phyloP scores from a whole-genome alignment of 2,329 filamentous ascomycete genomes.

The Curvularia sp. region DNA sequence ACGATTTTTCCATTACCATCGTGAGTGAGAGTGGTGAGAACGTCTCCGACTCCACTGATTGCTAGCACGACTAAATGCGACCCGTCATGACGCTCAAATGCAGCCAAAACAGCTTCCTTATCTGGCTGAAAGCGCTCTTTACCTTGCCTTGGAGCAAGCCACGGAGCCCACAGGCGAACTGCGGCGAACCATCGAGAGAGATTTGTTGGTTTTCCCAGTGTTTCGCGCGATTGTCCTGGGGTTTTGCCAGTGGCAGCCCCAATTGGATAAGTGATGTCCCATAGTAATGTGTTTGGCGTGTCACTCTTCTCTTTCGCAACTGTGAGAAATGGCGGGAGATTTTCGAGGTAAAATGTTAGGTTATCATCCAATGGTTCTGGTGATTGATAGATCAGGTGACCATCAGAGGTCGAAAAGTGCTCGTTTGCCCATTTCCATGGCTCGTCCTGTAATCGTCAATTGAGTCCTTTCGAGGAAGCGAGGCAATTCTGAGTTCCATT shows the following conservation, averaged over 20 bases:
- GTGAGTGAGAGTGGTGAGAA: constrained; percentile 73
- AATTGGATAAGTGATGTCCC: constrained; percentile 68
- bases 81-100: constrained; percentile 76
- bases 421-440: constrained; percentile 76
- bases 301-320: constrained; percentile 67
- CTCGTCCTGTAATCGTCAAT: constrained; percentile 42
- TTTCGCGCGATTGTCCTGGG: constrained; percentile 64
- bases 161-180: constrained; percentile 79
- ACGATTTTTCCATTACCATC: constrained; percentile 70
- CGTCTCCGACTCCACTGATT: constrained; percentile 74
- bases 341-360: constrained; percentile 64
- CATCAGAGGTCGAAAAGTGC: constrained; percentile 68
- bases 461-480: not conserved
- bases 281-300: constrained; percentile 71
- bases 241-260: constrained; percentile 62
- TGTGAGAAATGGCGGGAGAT: constrained; percentile 63
- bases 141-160: constrained; percentile 89
- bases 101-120: constrained; percentile 78
- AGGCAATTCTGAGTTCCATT: not conserved
- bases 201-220: constrained; percentile 70
- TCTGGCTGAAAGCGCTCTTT: constrained; percentile 70
- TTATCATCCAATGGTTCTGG: constrained; percentile 47
- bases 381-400: constrained; percentile 63
- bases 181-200: constrained; percentile 80
- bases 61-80: constrained; percentile 79